Base-by-base conservation (phyloP, 192 early-diverging fungal species). In the Coemansia sp. region DNA sequence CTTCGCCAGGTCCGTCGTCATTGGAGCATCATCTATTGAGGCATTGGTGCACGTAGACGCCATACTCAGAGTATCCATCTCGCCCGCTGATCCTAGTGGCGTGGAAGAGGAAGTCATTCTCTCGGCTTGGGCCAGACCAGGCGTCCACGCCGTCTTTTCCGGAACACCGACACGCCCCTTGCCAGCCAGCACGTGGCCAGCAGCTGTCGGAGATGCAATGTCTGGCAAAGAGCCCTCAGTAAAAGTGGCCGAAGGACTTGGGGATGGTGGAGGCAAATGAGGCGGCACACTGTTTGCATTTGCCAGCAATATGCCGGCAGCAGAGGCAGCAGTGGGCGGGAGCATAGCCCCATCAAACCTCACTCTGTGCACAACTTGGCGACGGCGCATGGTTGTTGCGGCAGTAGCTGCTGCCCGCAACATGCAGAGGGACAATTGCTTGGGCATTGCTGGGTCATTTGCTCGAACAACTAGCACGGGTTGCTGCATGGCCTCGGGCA, bases 381-480 rank as follows among this genome's bases (percentile, higher is more conserved):
- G 51, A 26, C 37, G 39, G 45, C 11, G 28, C 45, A 58, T 46
- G 45, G 67, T 39, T 20, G 66, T 23, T 43, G 60, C 60, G 13
- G 36, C 59, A 42, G 24, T 63, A 39, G 14, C 28, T 37, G 50
- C 26, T 63, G 55, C 33, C 26, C 40, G 23, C 42, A 56, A 33
- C 26, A 51, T 64, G 62, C 33, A 21, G 34, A 18, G 43, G 43
- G 43, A 45, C 43, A 45, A 45, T 45, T 8, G 43, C 33, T 28
- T 40, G 3, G 23, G 65, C 33, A 42, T 23, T 13, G 48, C 48
- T 28, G 48, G 72, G 65, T 78, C 76, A 62, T 43, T 73, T 56
- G 71, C 67, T n/a, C 69, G 65, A 35, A 75, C 78, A 65, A 80
- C 53, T 11, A 80, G 72, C 65, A 80, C 78, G 18, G 70, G 78